These are phyloP conservation scores for Diophrys appendiculata DNA, from an alignment of 73 alveolate species.

Conservation along the genomic window DNA sequence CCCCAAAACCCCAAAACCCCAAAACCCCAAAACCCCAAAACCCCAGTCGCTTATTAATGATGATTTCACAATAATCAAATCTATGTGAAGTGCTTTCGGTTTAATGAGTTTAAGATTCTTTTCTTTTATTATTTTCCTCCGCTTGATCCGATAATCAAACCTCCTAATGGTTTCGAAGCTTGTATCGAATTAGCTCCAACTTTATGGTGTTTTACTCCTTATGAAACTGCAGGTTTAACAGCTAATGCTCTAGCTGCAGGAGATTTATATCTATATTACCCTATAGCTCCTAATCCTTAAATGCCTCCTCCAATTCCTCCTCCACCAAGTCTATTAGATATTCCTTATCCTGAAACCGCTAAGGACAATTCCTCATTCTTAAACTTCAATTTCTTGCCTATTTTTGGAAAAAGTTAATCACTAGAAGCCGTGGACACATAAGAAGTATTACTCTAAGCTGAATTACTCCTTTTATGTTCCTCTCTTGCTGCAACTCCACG, in stretches of 20 bases:
- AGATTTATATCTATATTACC: not conserved
- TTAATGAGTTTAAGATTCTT: not conserved
- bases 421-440: not conserved
- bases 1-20: constrained; percentile 23
- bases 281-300: not conserved
- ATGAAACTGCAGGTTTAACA: not conserved
- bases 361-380: not conserved
- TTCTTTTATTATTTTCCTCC: not conserved
- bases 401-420: not conserved
- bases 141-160: not conserved
- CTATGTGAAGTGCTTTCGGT: not conserved
- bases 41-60: constrained; percentile 1
- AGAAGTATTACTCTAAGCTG: not conserved
- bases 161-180: not conserved
- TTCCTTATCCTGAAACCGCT: not conserved
- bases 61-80: not conserved
- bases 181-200: not conserved
- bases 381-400: not conserved
- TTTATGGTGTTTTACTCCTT: not conserved
- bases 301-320: too few relatives aligned
- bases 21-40: constrained; percentile 24
- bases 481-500: not conserved
- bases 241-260: not conserved
- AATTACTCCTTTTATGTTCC: not conserved
- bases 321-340: not conserved